phyloP scores from a whole-genome alignment of 2,329 filamentous ascomycete species.

The Penicillium fuscoglaucum region DNA sequence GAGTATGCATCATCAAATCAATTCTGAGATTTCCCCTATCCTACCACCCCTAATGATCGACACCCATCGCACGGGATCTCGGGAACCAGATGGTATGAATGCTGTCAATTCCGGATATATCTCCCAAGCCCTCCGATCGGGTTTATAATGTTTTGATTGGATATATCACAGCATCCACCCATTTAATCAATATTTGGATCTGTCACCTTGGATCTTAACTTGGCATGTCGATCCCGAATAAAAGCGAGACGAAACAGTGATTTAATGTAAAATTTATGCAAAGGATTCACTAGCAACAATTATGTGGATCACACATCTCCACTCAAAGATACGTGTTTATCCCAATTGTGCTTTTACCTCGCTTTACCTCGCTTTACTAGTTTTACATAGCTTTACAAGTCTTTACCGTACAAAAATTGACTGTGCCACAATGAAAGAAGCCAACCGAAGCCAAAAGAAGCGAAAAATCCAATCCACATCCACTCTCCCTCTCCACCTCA shows the following conservation, averaged over 20 bases:
- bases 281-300: not conserved
- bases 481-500: not conserved
- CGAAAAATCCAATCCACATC: not conserved
- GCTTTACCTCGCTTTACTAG: not conserved
- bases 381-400: not conserved
- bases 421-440: not conserved
- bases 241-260: not conserved
- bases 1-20: not conserved
- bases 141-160: not conserved
- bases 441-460: not conserved
- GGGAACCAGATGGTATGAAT: slow-evolving; percentile 14
- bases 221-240: slow-evolving; percentile 6
- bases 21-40: not conserved
- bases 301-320: slow-evolving; percentile 3
- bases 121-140: not conserved
- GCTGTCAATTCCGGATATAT: not conserved
- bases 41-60: not conserved
- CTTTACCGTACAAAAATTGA: not conserved
- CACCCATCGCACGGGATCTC: slow-evolving; percentile 9
- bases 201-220: not conserved
- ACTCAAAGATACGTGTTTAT: not conserved
- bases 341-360: not conserved
- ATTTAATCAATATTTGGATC: not conserved
- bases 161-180: not conserved
- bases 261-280: not conserved